Conservation (phyloP, 768 basidiomycete species). For the Lactarius pseudohatsudake region DNA sequence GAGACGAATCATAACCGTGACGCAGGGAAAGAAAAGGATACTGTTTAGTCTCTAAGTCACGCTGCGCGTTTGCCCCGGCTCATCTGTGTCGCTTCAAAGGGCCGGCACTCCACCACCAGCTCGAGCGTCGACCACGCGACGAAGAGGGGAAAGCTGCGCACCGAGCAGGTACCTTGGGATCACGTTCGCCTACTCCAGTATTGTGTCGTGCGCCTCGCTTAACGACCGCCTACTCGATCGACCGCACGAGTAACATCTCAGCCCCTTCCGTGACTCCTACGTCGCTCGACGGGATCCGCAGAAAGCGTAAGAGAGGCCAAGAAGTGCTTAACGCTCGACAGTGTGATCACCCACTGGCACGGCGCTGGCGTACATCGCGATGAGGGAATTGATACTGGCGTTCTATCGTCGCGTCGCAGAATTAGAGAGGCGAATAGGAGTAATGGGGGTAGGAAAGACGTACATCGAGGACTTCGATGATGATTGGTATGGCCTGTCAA, state of each 20-base stretch:
- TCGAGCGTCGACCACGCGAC: constrained; percentile 74
- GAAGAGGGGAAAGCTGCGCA: constrained; percentile 47
- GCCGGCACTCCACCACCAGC: constrained; percentile 61
- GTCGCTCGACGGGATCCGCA: constrained; percentile 61
- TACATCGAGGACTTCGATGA: constrained; percentile 85
- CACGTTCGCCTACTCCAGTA: constrained; percentile 83
- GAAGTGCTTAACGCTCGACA: constrained; percentile 85
- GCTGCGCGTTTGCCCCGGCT: constrained; percentile 54
- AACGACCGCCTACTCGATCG: constrained; percentile 92
- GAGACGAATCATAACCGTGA: constrained; percentile 42
- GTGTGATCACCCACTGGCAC: constrained; percentile 67
- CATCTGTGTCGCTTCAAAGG: constrained; percentile 55
- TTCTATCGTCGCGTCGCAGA: constrained; percentile 43
- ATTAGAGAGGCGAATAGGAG: not conserved
- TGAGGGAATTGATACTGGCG: constrained; percentile 78
- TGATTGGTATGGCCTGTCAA: constrained; percentile 60
- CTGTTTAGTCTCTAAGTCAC: constrained; percentile 69
- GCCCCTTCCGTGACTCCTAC: constrained; percentile 46
- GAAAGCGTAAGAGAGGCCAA: constrained; percentile 73
- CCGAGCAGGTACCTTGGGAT: constrained; percentile 89
- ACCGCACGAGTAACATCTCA: constrained; percentile 71
- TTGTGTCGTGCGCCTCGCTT: constrained; percentile 67
- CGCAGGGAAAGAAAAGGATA: constrained; percentile 28
- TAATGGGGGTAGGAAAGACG: constrained; percentile 26
- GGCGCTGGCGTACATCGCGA: constrained; percentile 92